Percentiles rank a stretch among this genome's conserved stretches.
phyloP scores from a whole-genome alignment of 768 basidiomycete genomes.

The Lentinula edodes region DNA sequence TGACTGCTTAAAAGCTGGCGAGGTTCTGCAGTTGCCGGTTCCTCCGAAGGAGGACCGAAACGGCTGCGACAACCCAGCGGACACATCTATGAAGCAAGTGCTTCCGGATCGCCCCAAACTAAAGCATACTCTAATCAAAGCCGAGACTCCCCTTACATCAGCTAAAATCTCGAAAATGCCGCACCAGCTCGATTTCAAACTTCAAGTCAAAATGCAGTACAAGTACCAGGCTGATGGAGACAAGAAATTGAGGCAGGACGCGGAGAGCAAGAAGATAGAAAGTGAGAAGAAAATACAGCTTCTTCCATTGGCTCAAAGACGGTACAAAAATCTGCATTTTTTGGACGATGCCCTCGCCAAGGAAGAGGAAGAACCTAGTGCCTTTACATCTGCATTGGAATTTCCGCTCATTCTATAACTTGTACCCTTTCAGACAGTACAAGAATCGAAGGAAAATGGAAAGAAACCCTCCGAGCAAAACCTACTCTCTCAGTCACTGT shows the following conservation, averaged over 20 bases:
- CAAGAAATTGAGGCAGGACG: constrained; percentile 90
- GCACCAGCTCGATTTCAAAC: constrained; percentile 98
- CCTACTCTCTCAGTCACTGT: constrained; percentile 87
- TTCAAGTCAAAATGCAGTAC: constrained; percentile 97
- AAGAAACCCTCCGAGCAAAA: constrained; percentile 89
- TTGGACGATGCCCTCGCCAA: constrained; percentile 87
- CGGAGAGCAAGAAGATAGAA: constrained; percentile 90
- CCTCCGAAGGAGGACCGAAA: constrained; percentile 48
- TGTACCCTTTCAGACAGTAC: constrained; percentile 30
- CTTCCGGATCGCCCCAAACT: constrained; percentile 36
- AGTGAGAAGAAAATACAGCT: constrained; percentile 96
- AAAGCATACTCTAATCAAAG: constrained; percentile 82
- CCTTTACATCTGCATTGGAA: constrained; percentile 16
- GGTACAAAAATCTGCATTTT: constrained; percentile 94
- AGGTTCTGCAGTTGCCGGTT: too few species aligned
- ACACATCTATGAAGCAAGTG: constrained; percentile 14
- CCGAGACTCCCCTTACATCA: constrained; percentile 93
- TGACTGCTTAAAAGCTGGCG: too few species aligned
- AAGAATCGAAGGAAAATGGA: constrained; percentile 76
- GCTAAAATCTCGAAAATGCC: constrained; percentile 97
- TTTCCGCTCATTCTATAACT: neutral
- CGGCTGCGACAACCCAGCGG: constrained; percentile 21
- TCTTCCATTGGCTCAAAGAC: constrained; percentile 83
- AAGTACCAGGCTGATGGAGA: constrained; percentile 98
- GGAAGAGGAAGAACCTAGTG: constrained; percentile 56